A percentile compares a stretch with the other conserved stretches of the same genome.
These are phyloP conservation scores for Dactylonectria estremocensis DNA, from an alignment of 2,329 filamentous ascomycete species.

Conservation along the genomic window DNA sequence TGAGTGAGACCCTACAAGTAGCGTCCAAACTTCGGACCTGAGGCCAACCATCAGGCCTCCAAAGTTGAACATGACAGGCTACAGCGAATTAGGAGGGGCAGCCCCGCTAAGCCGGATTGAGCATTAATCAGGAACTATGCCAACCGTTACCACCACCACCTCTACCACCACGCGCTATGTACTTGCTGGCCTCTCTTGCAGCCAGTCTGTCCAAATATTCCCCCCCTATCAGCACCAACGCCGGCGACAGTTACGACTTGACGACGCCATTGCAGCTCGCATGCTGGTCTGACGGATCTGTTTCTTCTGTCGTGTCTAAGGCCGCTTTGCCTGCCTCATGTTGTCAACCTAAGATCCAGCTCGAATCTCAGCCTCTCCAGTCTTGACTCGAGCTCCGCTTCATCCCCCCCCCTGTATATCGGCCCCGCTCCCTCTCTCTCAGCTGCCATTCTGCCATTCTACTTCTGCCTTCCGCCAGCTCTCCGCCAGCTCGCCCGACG, in stretches of 20 bases:
- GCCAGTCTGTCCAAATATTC: not conserved
- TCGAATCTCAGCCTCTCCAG: conserved; percentile 6
- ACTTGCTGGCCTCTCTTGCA: conserved; percentile 4
- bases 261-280: not conserved
- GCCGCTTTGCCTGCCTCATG: not conserved
- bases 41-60: too few species aligned
- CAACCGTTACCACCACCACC: not conserved
- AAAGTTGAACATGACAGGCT: too few species aligned
- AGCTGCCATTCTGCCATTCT: conserved; percentile 4
- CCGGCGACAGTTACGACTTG: not conserved
- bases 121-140: not conserved
- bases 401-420: conserved; percentile 25
- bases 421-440: conserved; percentile 15
- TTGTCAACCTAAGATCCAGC: not conserved
- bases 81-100: not conserved
- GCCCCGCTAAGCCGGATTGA: not conserved
- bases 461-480: conserved; percentile 5
- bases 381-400: conserved; percentile 15
- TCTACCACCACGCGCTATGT: not conserved
- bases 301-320: not conserved
- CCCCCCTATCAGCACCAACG: not conserved
- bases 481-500: conserved; percentile 4
- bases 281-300: not conserved
- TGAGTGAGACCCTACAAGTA: too few species aligned
- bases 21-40: too few species aligned